Evolutionary conservation across 345 rosid species (phyloP), one percentile per base, ranked within the genome.

Genomic region (Limnanthes douglasii): DNA sequence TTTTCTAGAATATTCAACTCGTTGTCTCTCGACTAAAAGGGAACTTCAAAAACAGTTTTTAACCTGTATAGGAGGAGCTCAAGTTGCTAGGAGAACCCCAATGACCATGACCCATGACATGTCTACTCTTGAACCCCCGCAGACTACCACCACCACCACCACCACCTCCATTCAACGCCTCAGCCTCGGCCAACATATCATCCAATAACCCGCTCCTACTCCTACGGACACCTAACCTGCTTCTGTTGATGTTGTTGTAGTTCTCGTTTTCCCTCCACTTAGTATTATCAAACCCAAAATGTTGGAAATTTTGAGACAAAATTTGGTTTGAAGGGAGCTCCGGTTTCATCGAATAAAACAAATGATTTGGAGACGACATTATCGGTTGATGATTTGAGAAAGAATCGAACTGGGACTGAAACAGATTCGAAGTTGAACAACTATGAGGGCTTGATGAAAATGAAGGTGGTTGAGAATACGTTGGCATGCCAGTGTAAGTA

Each of bases 321-420:
- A 12, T 29, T 67, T 75, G 93, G 86, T 41, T 61, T 53, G 82
- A 72, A 75, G 93, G 72, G 77, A 67, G 79, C 69, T 75, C 85
- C 8, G 43, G 53, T 59, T 55, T 62, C 15, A 31, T n/a, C n/a
- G 39, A 37, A 43, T 48, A 48, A 37, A 34, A 41, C 9, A 46
- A 38, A 14, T 20, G 27, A 3, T 32, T 34, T n/a, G 45, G n/a
- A n/a, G n/a, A 10, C 11, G 53, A 28, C 6, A 16, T 34, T n/a
- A 33, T 42, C 25, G 15, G 30, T 34, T 11, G 21, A 39, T 56
- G 57, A 18, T 39, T 47, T 21, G 31, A 34, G 11, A 17, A 34
- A 42, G 48, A 22, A 50, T 59, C 43, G 55, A 38, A 41, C 45
- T 43, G 30, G 28, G 29, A 26, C 11, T 15, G 41, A 21, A 37